These are phyloP conservation scores for Pestalotiopsis fici DNA, from an alignment of 2,329 filamentous ascomycete genomes.

Conservation along the genomic window DNA sequence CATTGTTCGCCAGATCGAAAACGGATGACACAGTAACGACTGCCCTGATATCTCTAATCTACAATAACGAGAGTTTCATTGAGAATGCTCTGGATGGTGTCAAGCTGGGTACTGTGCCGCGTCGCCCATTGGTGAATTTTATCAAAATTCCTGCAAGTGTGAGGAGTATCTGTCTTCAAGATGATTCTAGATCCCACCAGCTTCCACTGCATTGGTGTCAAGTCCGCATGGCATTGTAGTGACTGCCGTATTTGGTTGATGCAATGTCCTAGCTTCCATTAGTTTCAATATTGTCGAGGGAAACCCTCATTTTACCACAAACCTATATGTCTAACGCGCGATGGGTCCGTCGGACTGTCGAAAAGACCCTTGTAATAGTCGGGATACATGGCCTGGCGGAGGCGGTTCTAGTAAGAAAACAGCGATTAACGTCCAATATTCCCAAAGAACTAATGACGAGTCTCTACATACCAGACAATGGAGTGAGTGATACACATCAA, in stretches of 20 bases:
- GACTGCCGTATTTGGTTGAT: background rate
- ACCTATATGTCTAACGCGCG: background rate
- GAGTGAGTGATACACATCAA: background rate
- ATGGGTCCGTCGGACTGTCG: background rate
- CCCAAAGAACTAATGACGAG: background rate
- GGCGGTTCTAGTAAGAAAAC: background rate
- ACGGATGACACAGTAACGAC: too few relatives aligned
- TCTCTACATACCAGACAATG: background rate
- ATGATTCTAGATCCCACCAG: background rate
- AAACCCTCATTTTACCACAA: background rate
- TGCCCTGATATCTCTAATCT: too few relatives aligned
- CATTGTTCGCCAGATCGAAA: too few relatives aligned
- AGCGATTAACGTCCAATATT: background rate
- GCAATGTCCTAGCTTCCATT: background rate
- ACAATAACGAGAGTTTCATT: too few relatives aligned
- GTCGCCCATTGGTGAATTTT: background rate
- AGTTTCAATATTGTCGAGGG: background rate
- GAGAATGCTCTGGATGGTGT: background rate
- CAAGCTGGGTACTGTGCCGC: background rate
- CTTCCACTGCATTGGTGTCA: background rate
- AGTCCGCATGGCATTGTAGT: background rate
- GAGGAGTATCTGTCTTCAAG: background rate
- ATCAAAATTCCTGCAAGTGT: background rate
- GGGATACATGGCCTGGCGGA: background rate
- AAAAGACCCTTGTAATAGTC: background rate